These are phyloP conservation scores for Ichthyophonus hoferi DNA, from an alignment of 208 protist species.

Conservation along the genomic window DNA sequence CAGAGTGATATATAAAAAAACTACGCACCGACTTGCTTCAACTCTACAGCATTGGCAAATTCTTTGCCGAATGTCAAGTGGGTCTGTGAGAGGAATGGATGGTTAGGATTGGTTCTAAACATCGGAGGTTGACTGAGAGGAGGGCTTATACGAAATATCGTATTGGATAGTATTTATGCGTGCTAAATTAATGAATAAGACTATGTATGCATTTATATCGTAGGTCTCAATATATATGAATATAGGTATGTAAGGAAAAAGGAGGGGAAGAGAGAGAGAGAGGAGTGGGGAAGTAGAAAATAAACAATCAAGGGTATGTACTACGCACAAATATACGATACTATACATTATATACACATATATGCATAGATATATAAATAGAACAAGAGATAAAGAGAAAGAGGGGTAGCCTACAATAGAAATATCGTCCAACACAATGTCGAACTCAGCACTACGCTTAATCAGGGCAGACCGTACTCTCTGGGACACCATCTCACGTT, in stretches of 20 bases:
- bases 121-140: no score
- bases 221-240: no score
- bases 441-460: conserved; percentile 88
- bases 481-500: conserved; percentile 78
- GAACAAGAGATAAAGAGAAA: neutral
- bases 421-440: conserved; percentile 92
- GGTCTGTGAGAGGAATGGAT: conserved; percentile 1
- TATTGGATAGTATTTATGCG: no score
- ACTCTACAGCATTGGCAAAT: conserved; percentile 86
- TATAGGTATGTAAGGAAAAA: neutral
- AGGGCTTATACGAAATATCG: no score
- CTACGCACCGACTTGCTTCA: conserved; percentile 71
- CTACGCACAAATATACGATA: neutral
- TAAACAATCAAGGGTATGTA: neutral
- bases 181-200: no score
- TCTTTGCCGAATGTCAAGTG: conserved; percentile 86
- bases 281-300: neutral
- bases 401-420: conserved; percentile 70
- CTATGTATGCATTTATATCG: no score
- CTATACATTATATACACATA: neutral
- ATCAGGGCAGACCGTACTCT: conserved; percentile 79
- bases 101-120: neutral
- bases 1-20: no score
- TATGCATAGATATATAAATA: neutral
- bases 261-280: neutral